phyloP scores from a whole-genome alignment of 164 flowering plant species.

The Dillenia turbinata region DNA sequence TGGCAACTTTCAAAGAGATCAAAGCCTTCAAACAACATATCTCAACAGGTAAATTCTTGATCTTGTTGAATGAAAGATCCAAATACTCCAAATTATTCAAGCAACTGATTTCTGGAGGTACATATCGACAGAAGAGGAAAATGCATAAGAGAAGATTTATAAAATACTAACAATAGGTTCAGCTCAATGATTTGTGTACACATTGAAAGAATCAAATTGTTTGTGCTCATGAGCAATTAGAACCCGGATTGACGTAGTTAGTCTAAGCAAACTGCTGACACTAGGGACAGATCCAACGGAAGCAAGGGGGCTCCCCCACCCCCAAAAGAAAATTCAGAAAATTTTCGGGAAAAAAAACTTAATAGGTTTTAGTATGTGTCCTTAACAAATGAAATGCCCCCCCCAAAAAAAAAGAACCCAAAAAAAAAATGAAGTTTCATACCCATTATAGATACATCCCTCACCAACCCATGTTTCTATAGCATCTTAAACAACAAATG shows the following conservation, averaged over 20 bases:
- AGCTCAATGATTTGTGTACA: not conserved
- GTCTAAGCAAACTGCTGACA: too few species aligned
- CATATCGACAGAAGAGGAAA: conserved; percentile 48
- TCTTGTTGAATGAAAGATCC: conserved; percentile 89
- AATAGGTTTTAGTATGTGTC: too few species aligned
- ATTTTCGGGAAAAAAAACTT: not conserved
- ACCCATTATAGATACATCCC: too few species aligned
- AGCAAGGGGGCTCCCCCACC: not conserved
- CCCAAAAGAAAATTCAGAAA: not conserved
- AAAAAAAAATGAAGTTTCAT: too few species aligned
- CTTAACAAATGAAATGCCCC: too few species aligned
- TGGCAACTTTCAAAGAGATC: conserved; percentile 64
- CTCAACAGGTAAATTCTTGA: conserved; percentile 74
- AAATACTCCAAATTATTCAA: conserved; percentile 69
- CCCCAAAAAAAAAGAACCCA: too few species aligned
- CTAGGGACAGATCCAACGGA: not conserved
- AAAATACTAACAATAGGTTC: not conserved
- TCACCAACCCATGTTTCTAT: too few species aligned
- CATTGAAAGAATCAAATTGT: not conserved
- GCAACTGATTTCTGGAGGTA: conserved; percentile 86
- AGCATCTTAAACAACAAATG: too few species aligned
- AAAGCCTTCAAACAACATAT: conserved; percentile 57
- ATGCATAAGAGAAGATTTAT: not conserved
- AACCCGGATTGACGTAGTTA: too few species aligned
- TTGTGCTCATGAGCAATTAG: too few species aligned